A percentile compares a stretch with the other conserved stretches of the same genome.
Evolutionary conservation across 768 basidiomycete genomes (phyloP).

Genomic region (Boletus tomentosulus): DNA sequence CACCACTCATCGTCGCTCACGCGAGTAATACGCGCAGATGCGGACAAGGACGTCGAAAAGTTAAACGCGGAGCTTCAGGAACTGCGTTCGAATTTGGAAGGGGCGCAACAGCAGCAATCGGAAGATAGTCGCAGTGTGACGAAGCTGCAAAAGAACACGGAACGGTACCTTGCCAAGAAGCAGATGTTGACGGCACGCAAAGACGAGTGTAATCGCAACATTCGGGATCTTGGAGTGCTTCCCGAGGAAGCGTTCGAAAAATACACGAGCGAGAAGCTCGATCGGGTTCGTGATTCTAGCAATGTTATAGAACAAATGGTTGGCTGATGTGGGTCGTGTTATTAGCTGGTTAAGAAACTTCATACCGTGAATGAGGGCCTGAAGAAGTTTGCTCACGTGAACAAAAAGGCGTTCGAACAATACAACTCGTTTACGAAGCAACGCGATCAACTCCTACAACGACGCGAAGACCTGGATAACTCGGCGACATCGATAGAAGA

Average conservation of each 20-base stretch:
- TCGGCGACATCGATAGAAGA: slow-evolving; percentile 89
- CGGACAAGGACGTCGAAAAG: slow-evolving; percentile 71
- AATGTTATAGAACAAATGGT: background rate
- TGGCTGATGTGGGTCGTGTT: slow-evolving; percentile 4
- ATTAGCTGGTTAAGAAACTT: slow-evolving; percentile 87
- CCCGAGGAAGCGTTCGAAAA: slow-evolving; percentile 98
- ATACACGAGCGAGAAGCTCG: slow-evolving; percentile 84
- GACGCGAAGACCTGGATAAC: slow-evolving; percentile 87
- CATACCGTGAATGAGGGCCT: slow-evolving; percentile 88
- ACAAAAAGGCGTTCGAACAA: slow-evolving; percentile 99
- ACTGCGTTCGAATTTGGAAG: slow-evolving; percentile 61
- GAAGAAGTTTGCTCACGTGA: slow-evolving; percentile 97
- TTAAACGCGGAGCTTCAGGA: slow-evolving; percentile 62
- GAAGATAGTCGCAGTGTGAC: slow-evolving; percentile 86
- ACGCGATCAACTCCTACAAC: slow-evolving; percentile 81
- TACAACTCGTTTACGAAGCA: slow-evolving; percentile 98
- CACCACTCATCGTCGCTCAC: background rate
- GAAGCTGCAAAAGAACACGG: slow-evolving; percentile 92
- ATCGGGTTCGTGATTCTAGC: slow-evolving; percentile 55
- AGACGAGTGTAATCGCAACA: slow-evolving; percentile 93
- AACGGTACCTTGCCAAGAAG: slow-evolving; percentile 89
- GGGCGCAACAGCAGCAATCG: slow-evolving; percentile 72
- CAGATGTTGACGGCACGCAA: slow-evolving; percentile 80
- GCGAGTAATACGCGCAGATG: slow-evolving; percentile 37
- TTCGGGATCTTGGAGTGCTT: slow-evolving; percentile 91